Evolutionary conservation across 345 rosid genomes (phyloP).

Genomic region (Eutrema yunnanense): DNA sequence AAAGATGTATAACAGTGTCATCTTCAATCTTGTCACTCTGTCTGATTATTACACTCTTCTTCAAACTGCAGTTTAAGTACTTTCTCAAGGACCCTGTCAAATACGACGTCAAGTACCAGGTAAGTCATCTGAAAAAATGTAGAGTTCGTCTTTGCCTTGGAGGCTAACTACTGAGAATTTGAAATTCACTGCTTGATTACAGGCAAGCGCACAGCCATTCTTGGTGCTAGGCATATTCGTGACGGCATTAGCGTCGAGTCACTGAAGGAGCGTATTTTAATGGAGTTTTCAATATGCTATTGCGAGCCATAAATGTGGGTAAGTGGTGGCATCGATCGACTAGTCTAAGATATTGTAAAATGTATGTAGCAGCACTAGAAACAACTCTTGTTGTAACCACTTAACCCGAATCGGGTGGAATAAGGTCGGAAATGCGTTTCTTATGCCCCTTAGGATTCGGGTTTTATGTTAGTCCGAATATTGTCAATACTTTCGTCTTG

Average conservation of each 20-base stretch:
- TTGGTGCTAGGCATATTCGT: constrained; percentile 86
- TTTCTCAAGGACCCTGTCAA: constrained; percentile 93
- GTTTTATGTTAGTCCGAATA: background rate
- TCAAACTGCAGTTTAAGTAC: constrained; percentile 62
- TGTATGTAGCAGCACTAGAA: background rate
- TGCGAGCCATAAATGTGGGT: background rate
- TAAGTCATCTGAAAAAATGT: constrained; percentile 14
- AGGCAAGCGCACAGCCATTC: constrained; percentile 98
- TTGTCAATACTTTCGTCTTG: background rate
- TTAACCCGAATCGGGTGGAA: background rate
- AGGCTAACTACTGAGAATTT: no score
- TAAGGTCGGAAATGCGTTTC: background rate
- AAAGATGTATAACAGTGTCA: background rate
- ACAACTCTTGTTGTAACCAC: background rate
- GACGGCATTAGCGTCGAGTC: constrained; percentile 89
- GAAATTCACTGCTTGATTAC: constrained; percentile 7
- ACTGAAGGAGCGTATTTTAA: constrained; percentile 22
- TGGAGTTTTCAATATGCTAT: background rate
- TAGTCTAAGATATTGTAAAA: background rate
- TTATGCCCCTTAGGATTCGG: background rate
- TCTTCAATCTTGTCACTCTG: background rate
- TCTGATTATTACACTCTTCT: background rate
- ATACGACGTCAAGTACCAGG: constrained; percentile 97
- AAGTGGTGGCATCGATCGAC: background rate
- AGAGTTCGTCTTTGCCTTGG: background rate